A percentile compares a stretch with the other conserved stretches of the same genome.
These are phyloP conservation scores for Verticillium albo-atrum DNA, from an alignment of 2,329 filamentous ascomycete genomes.

Conservation along the genomic window DNA sequence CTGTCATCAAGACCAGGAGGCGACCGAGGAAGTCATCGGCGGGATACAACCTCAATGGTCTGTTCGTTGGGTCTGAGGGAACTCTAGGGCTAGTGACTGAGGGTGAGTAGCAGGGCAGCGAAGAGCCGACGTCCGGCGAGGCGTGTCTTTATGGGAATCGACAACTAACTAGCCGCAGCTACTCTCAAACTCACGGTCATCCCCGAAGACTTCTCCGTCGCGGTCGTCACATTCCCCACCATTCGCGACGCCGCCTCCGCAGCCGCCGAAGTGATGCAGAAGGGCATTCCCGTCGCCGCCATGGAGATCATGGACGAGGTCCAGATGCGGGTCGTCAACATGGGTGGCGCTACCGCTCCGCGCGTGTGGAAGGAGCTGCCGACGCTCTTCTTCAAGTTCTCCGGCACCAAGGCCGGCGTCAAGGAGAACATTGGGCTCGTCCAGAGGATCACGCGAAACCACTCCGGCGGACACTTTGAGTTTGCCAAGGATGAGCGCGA, in stretches of 20 bases:
- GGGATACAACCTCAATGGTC: slow-evolving; percentile 75
- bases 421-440: slow-evolving; percentile 71
- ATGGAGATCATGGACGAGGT: slow-evolving; percentile 90
- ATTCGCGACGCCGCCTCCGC: slow-evolving; percentile 73
- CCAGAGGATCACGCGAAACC: slow-evolving; percentile 58
- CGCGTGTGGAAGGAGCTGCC: slow-evolving; percentile 70
- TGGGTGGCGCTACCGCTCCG: slow-evolving; percentile 63
- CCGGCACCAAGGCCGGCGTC: slow-evolving; percentile 73
- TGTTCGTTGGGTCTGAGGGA: slow-evolving; percentile 80
- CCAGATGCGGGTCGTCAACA: slow-evolving; percentile 79
- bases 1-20: slow-evolving; percentile 71
- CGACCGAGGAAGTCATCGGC: slow-evolving; percentile 78
- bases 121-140: too few species aligned
- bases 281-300: slow-evolving; percentile 67
- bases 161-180: slow-evolving; percentile 29
- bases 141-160: neutral
- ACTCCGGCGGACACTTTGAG: slow-evolving; percentile 66
- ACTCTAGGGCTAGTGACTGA: slow-evolving; percentile 79
- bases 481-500: slow-evolving; percentile 70
- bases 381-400: slow-evolving; percentile 82
- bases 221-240: slow-evolving; percentile 73
- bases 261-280: slow-evolving; percentile 70
- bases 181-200: slow-evolving; percentile 76
- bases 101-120: slow-evolving; percentile 3
- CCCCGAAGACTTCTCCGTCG: slow-evolving; percentile 71